phyloP scores from a whole-genome alignment of 2,329 filamentous ascomycete genomes.

The Fusarium anthophilum region DNA sequence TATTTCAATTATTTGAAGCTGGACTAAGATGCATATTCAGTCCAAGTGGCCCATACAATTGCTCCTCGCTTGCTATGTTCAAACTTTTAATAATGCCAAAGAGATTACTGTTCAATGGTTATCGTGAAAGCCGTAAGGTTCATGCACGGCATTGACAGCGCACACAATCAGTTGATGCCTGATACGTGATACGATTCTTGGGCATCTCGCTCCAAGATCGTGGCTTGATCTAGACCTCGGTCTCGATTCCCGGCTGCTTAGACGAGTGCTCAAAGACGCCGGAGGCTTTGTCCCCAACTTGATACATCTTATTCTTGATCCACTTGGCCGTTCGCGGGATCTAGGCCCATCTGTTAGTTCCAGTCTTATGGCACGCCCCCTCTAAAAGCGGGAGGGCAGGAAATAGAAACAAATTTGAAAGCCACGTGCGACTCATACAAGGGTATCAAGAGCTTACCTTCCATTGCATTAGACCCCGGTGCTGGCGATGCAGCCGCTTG shows the following conservation, averaged over 20 bases:
- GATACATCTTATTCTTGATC: constrained; percentile 63
- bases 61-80: constrained; percentile 24
- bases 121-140: not conserved
- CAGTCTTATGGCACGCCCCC: constrained; percentile 1
- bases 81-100: constrained; percentile 4
- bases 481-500: constrained; percentile 69
- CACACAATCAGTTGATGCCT: not conserved
- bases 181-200: not conserved
- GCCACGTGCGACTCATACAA: not conserved
- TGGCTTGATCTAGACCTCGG: constrained; percentile 65
- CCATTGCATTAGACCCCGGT: constrained; percentile 80
- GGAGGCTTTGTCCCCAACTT: constrained; percentile 67
- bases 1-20: constrained; percentile 12
- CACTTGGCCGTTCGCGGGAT: constrained; percentile 58
- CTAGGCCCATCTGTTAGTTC: constrained; percentile 38
- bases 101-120: not conserved
- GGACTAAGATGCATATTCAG: not conserved
- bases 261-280: constrained; percentile 68
- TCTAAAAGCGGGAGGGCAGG: not conserved
- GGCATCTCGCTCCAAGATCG: not conserved
- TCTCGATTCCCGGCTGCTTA: constrained; percentile 70
- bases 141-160: not conserved
- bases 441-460: constrained; percentile 45
- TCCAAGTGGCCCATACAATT: not conserved
- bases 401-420: constrained; percentile 11